Conservation (phyloP, 306 rosid genomes). For the Amphicarpaea edgeworthii region DNA sequence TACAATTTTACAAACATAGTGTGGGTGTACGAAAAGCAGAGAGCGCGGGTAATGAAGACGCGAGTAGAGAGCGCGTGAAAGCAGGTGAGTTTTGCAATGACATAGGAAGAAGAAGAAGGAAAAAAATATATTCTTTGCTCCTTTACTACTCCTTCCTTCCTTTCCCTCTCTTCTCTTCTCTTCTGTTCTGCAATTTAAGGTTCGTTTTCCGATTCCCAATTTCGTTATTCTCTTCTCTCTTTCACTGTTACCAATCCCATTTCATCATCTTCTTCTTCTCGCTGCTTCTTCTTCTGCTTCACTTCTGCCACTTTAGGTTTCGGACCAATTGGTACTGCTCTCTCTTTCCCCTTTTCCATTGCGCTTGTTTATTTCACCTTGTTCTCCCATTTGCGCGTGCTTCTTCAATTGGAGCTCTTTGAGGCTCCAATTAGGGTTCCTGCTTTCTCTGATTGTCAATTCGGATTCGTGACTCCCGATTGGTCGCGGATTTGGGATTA, state of each 20-base stretch:
- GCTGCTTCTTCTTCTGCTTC: background rate
- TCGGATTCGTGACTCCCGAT: background rate
- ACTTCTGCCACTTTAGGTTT: constrained; percentile 31
- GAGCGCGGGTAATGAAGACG: background rate
- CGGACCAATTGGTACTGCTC: constrained; percentile 4
- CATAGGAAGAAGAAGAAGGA: constrained; percentile 22
- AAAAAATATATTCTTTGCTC: constrained; percentile 51
- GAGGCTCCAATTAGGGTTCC: constrained; percentile 45
- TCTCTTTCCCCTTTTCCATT: background rate
- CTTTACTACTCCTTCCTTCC: constrained; percentile 50
- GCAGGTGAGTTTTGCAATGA: background rate
- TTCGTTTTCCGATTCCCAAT: constrained; percentile 49
- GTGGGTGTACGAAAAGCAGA: background rate
- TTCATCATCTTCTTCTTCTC: constrained; percentile 1
- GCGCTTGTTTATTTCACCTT: background rate
- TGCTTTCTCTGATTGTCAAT: constrained; percentile 20
- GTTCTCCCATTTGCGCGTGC: constrained; percentile 15
- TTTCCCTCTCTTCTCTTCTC: constrained; percentile 12
- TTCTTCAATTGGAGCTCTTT: constrained; percentile 18
- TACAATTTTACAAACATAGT: no score
- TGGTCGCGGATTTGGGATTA: background rate
- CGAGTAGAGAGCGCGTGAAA: constrained; percentile 38
- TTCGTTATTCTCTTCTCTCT: constrained; percentile 3
- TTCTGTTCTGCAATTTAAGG: constrained; percentile 44
- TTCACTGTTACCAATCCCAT: constrained; percentile 1